Evolutionary conservation across 2,329 filamentous ascomycete genomes (phyloP).

Genomic region (Diplodia corticola): DNA sequence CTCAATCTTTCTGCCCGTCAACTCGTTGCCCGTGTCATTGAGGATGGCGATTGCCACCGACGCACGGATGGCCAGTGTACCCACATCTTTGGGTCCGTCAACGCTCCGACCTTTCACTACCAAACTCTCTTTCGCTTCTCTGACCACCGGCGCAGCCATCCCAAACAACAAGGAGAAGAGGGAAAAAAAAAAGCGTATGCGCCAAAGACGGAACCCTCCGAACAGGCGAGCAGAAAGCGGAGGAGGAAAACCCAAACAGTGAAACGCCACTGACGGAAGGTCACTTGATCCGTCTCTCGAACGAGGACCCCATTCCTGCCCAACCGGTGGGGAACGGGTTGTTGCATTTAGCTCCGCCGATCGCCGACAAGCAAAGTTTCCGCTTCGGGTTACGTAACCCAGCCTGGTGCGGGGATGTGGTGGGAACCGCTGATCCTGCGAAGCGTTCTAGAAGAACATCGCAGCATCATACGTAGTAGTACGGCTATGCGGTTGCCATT

Average conservation of each 20-base stretch:
- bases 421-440: background rate
- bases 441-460: background rate
- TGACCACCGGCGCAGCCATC: background rate
- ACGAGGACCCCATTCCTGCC: background rate
- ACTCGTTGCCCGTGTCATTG: background rate
- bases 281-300: background rate
- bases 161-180: no score
- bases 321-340: slow-evolving; percentile 7
- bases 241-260: background rate
- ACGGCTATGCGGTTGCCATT: background rate
- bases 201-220: background rate
- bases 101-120: background rate
- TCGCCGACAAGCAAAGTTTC: background rate
- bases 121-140: background rate
- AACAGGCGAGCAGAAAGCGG: background rate
- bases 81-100: background rate
- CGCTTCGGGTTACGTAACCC: slow-evolving; percentile 6
- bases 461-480: no score
- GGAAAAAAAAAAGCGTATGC: background rate
- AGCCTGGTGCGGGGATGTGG: background rate
- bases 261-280: background rate
- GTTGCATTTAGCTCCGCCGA: slow-evolving; percentile 15
- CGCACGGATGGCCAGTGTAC: background rate
- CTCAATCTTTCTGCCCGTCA: background rate
- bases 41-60: background rate